Conservation (phyloP, 1,284 basidiomycete genomes). For the Ganoderma leucocontextum region DNA sequence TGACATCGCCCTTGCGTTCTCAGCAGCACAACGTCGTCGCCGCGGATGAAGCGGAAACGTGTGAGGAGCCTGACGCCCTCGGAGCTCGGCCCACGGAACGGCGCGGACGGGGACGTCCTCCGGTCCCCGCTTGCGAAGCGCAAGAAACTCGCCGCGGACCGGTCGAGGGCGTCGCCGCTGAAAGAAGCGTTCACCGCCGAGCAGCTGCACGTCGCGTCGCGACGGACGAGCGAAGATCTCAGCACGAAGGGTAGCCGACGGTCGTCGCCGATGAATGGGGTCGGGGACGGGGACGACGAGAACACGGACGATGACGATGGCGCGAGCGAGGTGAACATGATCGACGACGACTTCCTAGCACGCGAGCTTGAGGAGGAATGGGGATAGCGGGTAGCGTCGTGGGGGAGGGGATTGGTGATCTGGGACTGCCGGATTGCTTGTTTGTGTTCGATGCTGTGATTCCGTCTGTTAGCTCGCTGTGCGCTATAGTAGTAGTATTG, state of each 20-base stretch:
- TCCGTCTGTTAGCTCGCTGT: conserved; percentile 19
- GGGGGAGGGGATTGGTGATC: background rate
- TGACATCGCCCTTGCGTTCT: conserved; percentile 17
- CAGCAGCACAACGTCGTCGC: conserved; percentile 55
- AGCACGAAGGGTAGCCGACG: conserved; percentile 24
- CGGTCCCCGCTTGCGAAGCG: conserved; percentile 80
- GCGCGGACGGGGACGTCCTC: conserved; percentile 48
- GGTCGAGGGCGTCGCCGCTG: conserved; percentile 68
- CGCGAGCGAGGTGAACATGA: conserved; percentile 50
- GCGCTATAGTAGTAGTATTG: conserved; percentile 24
- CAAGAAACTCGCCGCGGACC: conserved; percentile 72
- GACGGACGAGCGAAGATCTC: conserved; percentile 33
- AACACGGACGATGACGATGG: conserved; percentile 51
- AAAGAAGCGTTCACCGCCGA: conserved; percentile 72
- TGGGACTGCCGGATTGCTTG: conserved; percentile 7
- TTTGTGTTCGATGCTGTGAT: conserved; percentile 18
- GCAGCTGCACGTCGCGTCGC: conserved; percentile 47
- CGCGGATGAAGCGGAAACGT: conserved; percentile 67
- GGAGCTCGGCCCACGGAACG: conserved; percentile 51
- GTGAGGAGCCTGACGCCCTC: conserved; percentile 76
- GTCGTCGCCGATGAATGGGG: conserved; percentile 30
- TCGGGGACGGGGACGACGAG: conserved; percentile 46
- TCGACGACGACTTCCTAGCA: conserved; percentile 77
- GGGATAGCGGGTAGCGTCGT: conserved; percentile 53
- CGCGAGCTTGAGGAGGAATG: conserved; percentile 76